A percentile compares a stretch with the other conserved stretches of the same genome.
These are phyloP conservation scores for Talaromyces verruculosus DNA, from an alignment of 2,329 filamentous ascomycete species.

Conservation along the genomic window DNA sequence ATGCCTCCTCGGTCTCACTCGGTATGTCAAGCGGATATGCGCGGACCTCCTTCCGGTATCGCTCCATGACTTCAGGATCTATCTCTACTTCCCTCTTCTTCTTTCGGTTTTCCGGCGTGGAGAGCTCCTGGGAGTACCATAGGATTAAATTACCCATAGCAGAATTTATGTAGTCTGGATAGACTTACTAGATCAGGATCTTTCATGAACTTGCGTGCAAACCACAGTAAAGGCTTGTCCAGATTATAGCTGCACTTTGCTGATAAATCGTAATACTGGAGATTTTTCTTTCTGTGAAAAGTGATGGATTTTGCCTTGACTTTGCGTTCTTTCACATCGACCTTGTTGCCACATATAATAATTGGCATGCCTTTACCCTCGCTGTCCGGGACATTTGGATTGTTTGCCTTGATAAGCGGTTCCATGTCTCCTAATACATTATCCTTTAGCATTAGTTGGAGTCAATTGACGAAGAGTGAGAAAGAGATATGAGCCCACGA, in stretches of 20 bases:
- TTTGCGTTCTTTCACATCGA: background rate
- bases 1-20: no score
- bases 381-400: background rate
- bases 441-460: background rate
- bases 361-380: background rate
- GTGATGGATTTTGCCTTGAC: background rate
- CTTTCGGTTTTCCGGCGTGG: no score
- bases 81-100: background rate
- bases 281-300: background rate
- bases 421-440: background rate
- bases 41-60: no score
- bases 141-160: background rate
- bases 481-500: background rate
- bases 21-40: no score
- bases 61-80: no score
- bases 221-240: background rate
- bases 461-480: no score
- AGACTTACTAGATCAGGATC: background rate
- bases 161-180: background rate
- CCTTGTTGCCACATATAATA: background rate
- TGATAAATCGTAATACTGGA: background rate
- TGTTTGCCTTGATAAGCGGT: background rate
- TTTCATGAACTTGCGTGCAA: background rate
- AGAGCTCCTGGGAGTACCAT: background rate
- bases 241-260: background rate